Conservation (phyloP, 176 grass and related monocot species). For the Eleusine coracana region DNA sequence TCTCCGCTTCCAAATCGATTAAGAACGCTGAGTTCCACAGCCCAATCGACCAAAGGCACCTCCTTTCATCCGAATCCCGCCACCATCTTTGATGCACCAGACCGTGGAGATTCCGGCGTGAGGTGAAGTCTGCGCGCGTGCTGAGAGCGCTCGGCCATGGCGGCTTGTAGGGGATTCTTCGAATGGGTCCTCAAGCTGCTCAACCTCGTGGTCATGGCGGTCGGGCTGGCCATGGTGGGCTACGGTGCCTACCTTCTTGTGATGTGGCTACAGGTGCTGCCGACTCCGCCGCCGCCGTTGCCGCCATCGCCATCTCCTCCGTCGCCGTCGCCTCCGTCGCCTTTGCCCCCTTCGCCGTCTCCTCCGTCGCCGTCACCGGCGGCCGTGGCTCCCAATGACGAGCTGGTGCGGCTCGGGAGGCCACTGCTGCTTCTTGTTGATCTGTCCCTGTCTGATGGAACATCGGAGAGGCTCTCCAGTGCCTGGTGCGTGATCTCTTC, state of each 20-base stretch:
- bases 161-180: slow-evolving; percentile 68
- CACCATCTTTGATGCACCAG: slow-evolving; percentile 17
- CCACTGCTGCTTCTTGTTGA: slow-evolving; percentile 51
- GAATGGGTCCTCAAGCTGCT: slow-evolving; percentile 79
- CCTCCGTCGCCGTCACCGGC: slow-evolving; percentile 12
- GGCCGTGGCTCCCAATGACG: not conserved
- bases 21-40: not conserved
- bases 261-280: slow-evolving; percentile 62
- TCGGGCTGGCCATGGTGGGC: slow-evolving; percentile 74
- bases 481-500: slow-evolving; percentile 62
- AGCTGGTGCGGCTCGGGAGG: slow-evolving; percentile 47
- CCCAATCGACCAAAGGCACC: slow-evolving; percentile 24
- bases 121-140: slow-evolving; percentile 16
- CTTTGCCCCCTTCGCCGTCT: not conserved
- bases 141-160: slow-evolving; percentile 52
- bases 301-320: slow-evolving; percentile 15
- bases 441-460: slow-evolving; percentile 42
- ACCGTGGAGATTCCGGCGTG: slow-evolving; percentile 30
- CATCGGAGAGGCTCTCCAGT: slow-evolving; percentile 52
- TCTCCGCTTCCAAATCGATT: slow-evolving; percentile 14
- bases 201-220: slow-evolving; percentile 63
- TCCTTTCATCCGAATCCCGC: slow-evolving; percentile 14
- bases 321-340: slow-evolving; percentile 1
- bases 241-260: slow-evolving; percentile 76
- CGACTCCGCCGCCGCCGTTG: slow-evolving; percentile 19